A percentile compares a stretch with the other conserved stretches of the same genome.
phyloP scores from a whole-genome alignment of 2,329 filamentous ascomycete genomes.

The Venturia carpophila region DNA sequence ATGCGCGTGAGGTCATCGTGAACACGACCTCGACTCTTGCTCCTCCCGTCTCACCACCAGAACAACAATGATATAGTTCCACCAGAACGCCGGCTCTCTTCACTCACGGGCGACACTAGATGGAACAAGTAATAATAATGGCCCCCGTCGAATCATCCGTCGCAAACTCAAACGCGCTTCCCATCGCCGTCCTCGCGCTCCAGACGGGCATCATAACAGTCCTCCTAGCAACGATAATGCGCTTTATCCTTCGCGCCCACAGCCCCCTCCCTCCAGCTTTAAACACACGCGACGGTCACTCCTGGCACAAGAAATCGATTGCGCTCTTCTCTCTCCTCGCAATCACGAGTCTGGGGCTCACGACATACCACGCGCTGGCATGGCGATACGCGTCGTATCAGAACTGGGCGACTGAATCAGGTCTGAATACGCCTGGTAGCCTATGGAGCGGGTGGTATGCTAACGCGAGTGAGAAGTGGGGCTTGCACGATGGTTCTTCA shows the following conservation, averaged over 20 bases:
- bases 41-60: neutral
- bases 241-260: conserved; percentile 28
- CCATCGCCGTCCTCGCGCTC: conserved; percentile 28
- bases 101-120: neutral
- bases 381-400: conserved; percentile 44
- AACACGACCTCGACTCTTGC: neutral
- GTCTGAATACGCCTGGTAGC: conserved; percentile 35
- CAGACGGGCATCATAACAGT: conserved; percentile 28
- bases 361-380: conserved; percentile 38
- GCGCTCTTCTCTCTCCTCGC: conserved; percentile 40
- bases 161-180: conserved; percentile 28
- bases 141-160: conserved; percentile 30
- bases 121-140: conserved; percentile 23
- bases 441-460: conserved; percentile 35
- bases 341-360: conserved; percentile 37
- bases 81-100: neutral
- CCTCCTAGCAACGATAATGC: conserved; percentile 27
- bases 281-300: conserved; percentile 28
- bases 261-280: conserved; percentile 29
- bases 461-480: conserved; percentile 28
- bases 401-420: conserved; percentile 41
- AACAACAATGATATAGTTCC: neutral
- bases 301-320: conserved; percentile 28
- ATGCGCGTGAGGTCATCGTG: neutral
- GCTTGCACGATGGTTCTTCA: conserved; percentile 19